phyloP scores from a whole-genome alignment of 139 green algal species.

The Chlorella sorokiniana region DNA sequence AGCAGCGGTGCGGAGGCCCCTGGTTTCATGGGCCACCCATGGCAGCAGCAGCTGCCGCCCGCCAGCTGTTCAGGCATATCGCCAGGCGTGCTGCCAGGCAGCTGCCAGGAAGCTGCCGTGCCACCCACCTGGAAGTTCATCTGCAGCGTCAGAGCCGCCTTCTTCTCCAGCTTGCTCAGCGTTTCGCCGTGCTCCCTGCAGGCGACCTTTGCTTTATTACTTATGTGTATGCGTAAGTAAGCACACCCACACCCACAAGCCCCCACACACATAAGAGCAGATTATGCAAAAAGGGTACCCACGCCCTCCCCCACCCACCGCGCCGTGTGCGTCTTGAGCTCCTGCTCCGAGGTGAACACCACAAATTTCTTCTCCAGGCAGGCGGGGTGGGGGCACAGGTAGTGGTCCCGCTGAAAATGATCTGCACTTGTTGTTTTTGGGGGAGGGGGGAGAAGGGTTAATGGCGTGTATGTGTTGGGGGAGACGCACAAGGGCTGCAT shows the following conservation, averaged over 20 bases:
- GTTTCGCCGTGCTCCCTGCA: conserved; percentile 70
- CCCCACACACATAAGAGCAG: background rate
- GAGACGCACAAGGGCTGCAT: too few relatives aligned
- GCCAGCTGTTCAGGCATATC: too few relatives aligned
- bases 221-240: background rate
- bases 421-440: conserved; percentile 45
- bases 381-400: conserved; percentile 78
- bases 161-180: conserved; percentile 72
- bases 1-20: too few relatives aligned
- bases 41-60: too few relatives aligned
- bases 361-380: conserved; percentile 93
- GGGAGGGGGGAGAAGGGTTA: background rate
- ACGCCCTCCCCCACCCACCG: background rate
- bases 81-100: background rate
- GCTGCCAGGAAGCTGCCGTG: background rate
- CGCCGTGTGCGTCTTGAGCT: conserved; percentile 26
- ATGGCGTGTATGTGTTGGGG: background rate
- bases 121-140: conserved; percentile 62
- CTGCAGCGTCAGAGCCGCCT: conserved; percentile 68
- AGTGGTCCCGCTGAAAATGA: conserved; percentile 86
- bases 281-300: background rate
- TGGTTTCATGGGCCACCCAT: too few relatives aligned
- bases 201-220: too few relatives aligned
- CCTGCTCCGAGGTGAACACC: conserved; percentile 79
- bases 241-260: background rate